Conservation (phyloP, 2,329 filamentous ascomycete species). For the Sphaerulina vaccinii region DNA sequence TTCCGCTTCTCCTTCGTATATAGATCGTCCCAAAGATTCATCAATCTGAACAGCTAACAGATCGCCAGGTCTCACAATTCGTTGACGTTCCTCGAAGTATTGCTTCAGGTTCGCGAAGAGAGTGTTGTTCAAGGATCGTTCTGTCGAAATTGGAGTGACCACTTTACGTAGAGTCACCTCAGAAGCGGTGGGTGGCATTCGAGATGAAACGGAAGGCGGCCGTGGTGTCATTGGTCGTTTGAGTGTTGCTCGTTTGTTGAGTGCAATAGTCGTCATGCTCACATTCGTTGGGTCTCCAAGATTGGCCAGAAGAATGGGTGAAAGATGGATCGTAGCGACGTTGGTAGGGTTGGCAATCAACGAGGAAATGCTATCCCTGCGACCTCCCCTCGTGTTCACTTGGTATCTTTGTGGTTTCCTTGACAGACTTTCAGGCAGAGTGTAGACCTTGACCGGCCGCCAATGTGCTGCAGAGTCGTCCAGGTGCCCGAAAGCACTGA, state of each 20-base stretch:
- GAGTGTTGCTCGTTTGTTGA: constrained; percentile 41
- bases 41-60: constrained; percentile 87
- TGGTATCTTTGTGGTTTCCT: constrained; percentile 56
- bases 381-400: constrained; percentile 50
- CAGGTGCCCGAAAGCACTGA: constrained; percentile 67
- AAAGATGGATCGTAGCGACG: constrained; percentile 70
- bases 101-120: constrained; percentile 83
- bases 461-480: constrained; percentile 67
- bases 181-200: constrained; percentile 60
- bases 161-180: constrained; percentile 89
- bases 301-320: constrained; percentile 84
- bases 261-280: constrained; percentile 66
- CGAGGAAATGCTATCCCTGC: constrained; percentile 57
- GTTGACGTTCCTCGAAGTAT: constrained; percentile 79
- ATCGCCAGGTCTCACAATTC: constrained; percentile 83
- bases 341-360: constrained; percentile 48
- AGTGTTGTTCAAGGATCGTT: constrained; percentile 79
- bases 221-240: constrained; percentile 36
- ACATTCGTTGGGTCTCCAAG: constrained; percentile 75
- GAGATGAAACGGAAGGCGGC: constrained; percentile 40
- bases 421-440: constrained; percentile 71
- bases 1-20: constrained; percentile 69
- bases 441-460: constrained; percentile 85
- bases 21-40: constrained; percentile 74
- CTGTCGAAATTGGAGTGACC: constrained; percentile 82